Percentiles rank a stretch among this genome's conserved stretches.
Evolutionary conservation across 2,329 filamentous ascomycete species (phyloP).

Genomic region (Hymenoscyphus fraxineus): DNA sequence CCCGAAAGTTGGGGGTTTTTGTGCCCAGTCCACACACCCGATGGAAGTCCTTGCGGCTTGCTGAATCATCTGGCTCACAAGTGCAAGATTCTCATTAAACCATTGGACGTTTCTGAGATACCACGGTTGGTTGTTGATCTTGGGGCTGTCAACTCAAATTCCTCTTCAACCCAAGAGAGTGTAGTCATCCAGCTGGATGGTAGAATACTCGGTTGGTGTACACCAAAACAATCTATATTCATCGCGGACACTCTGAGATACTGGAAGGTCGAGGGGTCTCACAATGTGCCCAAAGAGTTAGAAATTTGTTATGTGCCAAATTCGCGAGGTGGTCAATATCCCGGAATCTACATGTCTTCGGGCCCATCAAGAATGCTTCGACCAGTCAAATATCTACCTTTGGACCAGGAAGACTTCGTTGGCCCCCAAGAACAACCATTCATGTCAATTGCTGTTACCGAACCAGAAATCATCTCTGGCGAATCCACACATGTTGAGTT

Average conservation of each 20-base stretch:
- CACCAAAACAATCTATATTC: conserved; percentile 73
- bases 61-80: conserved; percentile 95
- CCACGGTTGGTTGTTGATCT: conserved; percentile 73
- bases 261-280: conserved; percentile 89
- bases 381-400: conserved; percentile 85
- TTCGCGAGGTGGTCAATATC: conserved; percentile 89
- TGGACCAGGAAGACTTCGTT: conserved; percentile 82
- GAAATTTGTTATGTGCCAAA: conserved; percentile 90
- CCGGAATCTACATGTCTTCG: conserved; percentile 91
- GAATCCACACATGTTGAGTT: conserved; percentile 92
- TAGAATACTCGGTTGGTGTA: conserved; percentile 83
- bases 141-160: conserved; percentile 71
- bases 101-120: conserved; percentile 70
- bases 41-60: conserved; percentile 90
- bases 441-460: conserved; percentile 95
- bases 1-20: conserved; percentile 98
- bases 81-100: conserved; percentile 78
- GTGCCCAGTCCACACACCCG: conserved; percentile 94
- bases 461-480: conserved; percentile 80
- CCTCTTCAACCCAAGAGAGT: conserved; percentile 75
- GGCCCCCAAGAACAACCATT: conserved; percentile 95
- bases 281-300: conserved; percentile 75
- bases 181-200: conserved; percentile 90
- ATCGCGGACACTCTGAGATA: conserved; percentile 85
- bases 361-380: conserved; percentile 81